Conservation (phyloP, 2,329 filamentous ascomycete genomes). For the Phoma sp. region DNA sequence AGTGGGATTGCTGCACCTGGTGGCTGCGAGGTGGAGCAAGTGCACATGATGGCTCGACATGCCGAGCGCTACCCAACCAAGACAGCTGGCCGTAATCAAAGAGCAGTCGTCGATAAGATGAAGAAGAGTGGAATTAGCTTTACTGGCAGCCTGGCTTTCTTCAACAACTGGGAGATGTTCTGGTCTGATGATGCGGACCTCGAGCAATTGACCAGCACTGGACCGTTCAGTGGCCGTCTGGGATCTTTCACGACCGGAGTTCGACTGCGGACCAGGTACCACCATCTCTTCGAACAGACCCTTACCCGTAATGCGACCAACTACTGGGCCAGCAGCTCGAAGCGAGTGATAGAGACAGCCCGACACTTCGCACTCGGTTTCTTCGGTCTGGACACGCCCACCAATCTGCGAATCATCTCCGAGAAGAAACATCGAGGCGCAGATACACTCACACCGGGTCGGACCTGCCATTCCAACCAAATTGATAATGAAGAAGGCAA, state of each 20-base stretch:
- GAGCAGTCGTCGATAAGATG: constrained; percentile 57
- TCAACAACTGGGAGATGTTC: constrained; percentile 63
- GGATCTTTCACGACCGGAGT: constrained; percentile 62
- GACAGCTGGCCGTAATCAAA: constrained; percentile 56
- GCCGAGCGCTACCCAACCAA: constrained; percentile 63
- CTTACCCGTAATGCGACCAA: constrained; percentile 13
- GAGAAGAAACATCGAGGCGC: constrained; percentile 58
- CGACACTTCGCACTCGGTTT: constrained; percentile 62
- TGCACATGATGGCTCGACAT: constrained; percentile 68
- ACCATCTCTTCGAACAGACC: constrained; percentile 50
- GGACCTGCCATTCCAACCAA: constrained; percentile 52
- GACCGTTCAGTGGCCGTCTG: constrained; percentile 63
- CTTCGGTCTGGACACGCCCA: constrained; percentile 59
- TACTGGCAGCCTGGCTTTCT: constrained; percentile 60
- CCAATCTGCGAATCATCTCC: constrained; percentile 58
- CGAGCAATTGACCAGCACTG: constrained; percentile 62
- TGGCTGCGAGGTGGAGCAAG: constrained; percentile 60
- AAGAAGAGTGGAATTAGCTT: constrained; percentile 50
- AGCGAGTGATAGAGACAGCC: constrained; percentile 64
- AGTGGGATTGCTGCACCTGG: constrained; percentile 53
- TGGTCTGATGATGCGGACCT: constrained; percentile 54
- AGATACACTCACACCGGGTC: constrained; percentile 64
- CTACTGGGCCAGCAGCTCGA: constrained; percentile 63
- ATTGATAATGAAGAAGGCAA: constrained; percentile 53
- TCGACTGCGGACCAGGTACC: constrained; percentile 61